Base-by-base conservation (phyloP, 148 eudicot genomes). In the Silene conica region DNA sequence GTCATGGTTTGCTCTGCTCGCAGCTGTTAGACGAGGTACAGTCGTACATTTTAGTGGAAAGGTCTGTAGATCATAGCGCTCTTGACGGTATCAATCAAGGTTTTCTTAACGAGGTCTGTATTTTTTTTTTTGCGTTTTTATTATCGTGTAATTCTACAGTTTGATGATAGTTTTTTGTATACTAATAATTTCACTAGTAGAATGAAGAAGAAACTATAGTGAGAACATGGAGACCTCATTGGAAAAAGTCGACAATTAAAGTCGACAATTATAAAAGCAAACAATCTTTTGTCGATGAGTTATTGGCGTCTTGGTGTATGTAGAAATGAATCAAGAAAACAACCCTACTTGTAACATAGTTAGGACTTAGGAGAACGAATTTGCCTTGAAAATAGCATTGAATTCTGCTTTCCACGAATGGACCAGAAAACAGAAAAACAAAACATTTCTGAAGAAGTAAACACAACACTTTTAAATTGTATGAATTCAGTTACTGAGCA, bases 11-110 rank as follows among this genome's bases (percentile, higher is more conserved):
- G 18, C 72, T 60, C n/a, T 45, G 70, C 54, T 69, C 82, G 65
- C 84, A 95, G 99, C 75, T 87, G 77, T 79, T 95, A 78, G 94
- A 95, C 77, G 99, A 95, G 89, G 87, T 95, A 76, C 99, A 95
- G 67, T 88, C 99, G 7, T 95, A 95, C 76, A 90, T 95, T 66
- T 74, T 92, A 56, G 91, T 89, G 15, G 77, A 89, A 73, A 87
- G 97, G 76, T 80, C 78, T 43, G 55, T 76, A 60, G 88, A 86
- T 77, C 76, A 71, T 73, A 85, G 78, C n/a, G 76, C 72, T 76
- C 59, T 69, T 60, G 87, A 81, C 74, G 76, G 63, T 71, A 15
- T 75, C 38, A 74, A 67, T 70, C 83, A 83, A 65, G 83, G 86
- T 60, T 77, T 79, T 83, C 82, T 85, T 75, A 86, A 86, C 56